Evolutionary conservation across 2,329 filamentous ascomycete species (phyloP), one percentile per base, ranked within the genome.

Genomic region (Mycogone perniciosa): DNA sequence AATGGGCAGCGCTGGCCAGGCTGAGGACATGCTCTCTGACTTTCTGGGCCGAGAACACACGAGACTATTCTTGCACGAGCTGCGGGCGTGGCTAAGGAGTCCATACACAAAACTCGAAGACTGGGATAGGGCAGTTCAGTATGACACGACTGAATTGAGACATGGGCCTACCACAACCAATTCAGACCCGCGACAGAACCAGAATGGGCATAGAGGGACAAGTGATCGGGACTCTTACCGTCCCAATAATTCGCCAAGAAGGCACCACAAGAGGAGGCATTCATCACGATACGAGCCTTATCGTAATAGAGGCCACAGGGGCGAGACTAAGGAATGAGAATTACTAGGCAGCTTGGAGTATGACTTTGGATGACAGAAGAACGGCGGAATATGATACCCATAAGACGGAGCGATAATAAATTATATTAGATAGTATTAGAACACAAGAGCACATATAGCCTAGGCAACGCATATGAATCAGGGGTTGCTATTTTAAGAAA

Each of bases 111-210:
- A 77, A 7, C 67, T 95, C 7, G 76, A 81, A 46, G 85, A 85
- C 43, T 97, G 90, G 89, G 92, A 96, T 70, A 72, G 77, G 13
- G 74, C 82, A 56, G 88, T 91, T 10, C 88, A 92, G 66, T 95
- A 96, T 33, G 61, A 62, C 29, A 37, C 46, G 5, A 20, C 46
- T 30, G 29, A 8, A 7, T 5, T 43, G 1, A 20, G 31, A 8
- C 40, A 31, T 26, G 3, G 20, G 11, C 11, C 29, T 13, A 27
- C 41, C 30, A 34, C 45, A 7, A 37, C 43, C n/a, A 30, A 34
- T 4, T 31, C 34, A 3, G 29, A 41, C 9, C 53, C 52, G 27
- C 27, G 45, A 30, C 37, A 10, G 42, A 41, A 26, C 13, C 47
- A n/a, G 11, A 31, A 38, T 8, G 30, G 11, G 7, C n/a, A 6